phyloP scores from a whole-genome alignment of 768 basidiomycete genomes.

The Cubamyces sp. region DNA sequence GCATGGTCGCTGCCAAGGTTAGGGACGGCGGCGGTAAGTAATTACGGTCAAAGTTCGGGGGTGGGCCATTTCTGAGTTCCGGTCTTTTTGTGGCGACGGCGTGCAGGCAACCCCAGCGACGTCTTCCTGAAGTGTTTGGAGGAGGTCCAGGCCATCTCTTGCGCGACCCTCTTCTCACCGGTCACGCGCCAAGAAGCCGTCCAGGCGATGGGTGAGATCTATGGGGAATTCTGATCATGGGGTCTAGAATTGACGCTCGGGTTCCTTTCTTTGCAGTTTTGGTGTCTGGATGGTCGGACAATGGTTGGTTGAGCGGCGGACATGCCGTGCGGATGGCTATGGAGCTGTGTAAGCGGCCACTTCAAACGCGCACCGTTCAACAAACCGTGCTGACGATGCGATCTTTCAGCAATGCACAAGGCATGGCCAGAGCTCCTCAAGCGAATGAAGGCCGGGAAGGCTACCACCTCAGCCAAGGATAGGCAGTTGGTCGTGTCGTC shows the following conservation, averaged over 20 bases:
- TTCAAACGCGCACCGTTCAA: not conserved
- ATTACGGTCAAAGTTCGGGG: slow-evolving; percentile 1
- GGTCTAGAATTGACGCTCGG: not conserved
- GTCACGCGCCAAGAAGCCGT: slow-evolving; percentile 86
- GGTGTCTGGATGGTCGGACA: slow-evolving; percentile 93
- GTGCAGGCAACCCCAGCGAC: slow-evolving; percentile 72
- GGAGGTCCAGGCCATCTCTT: slow-evolving; percentile 85
- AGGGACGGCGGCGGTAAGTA: slow-evolving; percentile 84
- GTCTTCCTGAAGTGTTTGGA: slow-evolving; percentile 73
- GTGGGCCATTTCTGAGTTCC: slow-evolving; percentile 1
- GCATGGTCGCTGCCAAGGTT: slow-evolving; percentile 90
- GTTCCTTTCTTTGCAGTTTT: slow-evolving; percentile 55
- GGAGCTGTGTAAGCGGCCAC: slow-evolving; percentile 71
- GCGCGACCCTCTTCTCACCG: slow-evolving; percentile 85
- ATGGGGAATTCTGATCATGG: no score
- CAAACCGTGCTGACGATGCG: not conserved
- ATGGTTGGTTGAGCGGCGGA: slow-evolving; percentile 93
- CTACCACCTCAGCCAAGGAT: slow-evolving; percentile 62
- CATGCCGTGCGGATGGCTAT: slow-evolving; percentile 98
- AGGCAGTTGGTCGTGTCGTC: slow-evolving; percentile 79
- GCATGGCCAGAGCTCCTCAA: slow-evolving; percentile 85
- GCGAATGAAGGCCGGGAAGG: slow-evolving; percentile 74
- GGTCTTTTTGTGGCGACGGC: not conserved
- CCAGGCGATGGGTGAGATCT: slow-evolving; percentile 84
- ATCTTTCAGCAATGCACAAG: slow-evolving; percentile 74